phyloP scores from a whole-genome alignment of 2,329 filamentous ascomycete species.

The Chaetoscypha palmicola region DNA sequence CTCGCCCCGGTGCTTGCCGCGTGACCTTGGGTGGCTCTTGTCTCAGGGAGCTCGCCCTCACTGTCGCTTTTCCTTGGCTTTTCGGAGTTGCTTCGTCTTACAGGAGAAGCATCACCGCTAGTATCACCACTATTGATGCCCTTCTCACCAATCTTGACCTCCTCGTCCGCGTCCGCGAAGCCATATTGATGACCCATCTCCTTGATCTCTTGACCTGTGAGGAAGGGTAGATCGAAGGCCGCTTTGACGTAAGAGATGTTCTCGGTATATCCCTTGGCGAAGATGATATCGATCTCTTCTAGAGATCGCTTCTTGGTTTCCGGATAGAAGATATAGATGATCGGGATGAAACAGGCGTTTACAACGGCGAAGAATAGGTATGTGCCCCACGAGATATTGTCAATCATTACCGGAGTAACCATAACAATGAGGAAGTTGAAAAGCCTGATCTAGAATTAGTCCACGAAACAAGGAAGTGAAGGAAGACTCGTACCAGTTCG shows the following conservation, averaged over 20 bases:
- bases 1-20: too few relatives aligned
- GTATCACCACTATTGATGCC: slow-evolving; percentile 5
- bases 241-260: slow-evolving; percentile 54
- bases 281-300: slow-evolving; percentile 65
- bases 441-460: slow-evolving; percentile 35
- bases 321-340: slow-evolving; percentile 37
- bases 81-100: slow-evolving; percentile 4
- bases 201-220: slow-evolving; percentile 46
- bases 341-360: slow-evolving; percentile 33
- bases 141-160: slow-evolving; percentile 21
- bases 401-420: slow-evolving; percentile 35
- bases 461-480: too few relatives aligned
- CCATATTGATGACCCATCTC: slow-evolving; percentile 27
- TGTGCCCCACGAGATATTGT: slow-evolving; percentile 31
- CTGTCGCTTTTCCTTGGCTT: slow-evolving; percentile 8
- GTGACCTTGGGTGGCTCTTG: not conserved
- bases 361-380: slow-evolving; percentile 35
- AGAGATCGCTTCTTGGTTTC: slow-evolving; percentile 49
- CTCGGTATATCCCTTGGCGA: slow-evolving; percentile 52
- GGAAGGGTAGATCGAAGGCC: slow-evolving; percentile 47
- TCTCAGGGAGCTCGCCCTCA: slow-evolving; percentile 1
- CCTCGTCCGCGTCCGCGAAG: slow-evolving; percentile 25
- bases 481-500: slow-evolving; percentile 31
- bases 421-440: slow-evolving; percentile 51
- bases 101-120: not conserved